Evolutionary conservation across 2,329 filamentous ascomycete genomes (phyloP).

Genomic region (Trichoderma semiorbis): DNA sequence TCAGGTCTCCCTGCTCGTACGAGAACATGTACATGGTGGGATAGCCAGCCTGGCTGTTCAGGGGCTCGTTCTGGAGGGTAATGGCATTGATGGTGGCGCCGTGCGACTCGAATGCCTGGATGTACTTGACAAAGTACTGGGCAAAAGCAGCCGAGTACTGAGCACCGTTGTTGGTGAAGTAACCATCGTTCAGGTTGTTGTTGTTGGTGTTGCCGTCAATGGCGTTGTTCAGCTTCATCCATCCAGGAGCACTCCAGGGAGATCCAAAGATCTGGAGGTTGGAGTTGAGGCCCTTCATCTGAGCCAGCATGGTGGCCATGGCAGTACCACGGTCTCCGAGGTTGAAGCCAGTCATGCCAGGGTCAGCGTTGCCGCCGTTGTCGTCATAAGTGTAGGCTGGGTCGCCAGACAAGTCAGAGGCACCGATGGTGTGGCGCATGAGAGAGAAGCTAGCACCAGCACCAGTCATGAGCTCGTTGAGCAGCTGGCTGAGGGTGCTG

Average conservation of each 20-base stretch:
- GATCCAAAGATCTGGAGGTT: conserved; percentile 35
- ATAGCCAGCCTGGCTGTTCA: conserved; percentile 19
- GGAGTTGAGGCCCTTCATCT: conserved; percentile 34
- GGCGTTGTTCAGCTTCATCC: conserved; percentile 39
- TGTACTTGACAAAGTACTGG: conserved; percentile 30
- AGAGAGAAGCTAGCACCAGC: conserved; percentile 36
- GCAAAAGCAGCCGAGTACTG: conserved; percentile 33
- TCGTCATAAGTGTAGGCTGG: conserved; percentile 40
- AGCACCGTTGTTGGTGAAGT: conserved; percentile 32
- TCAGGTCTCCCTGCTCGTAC: conserved; percentile 17
- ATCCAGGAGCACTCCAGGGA: conserved; percentile 38
- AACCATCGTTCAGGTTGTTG: conserved; percentile 19
- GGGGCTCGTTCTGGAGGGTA: conserved; percentile 20
- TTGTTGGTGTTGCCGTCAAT: conserved; percentile 35
- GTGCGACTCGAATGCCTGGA: conserved; percentile 17
- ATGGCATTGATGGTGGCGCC: conserved; percentile 19
- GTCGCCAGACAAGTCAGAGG: conserved; percentile 37
- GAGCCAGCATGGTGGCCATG: conserved; percentile 36
- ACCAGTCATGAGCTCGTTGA: conserved; percentile 34
- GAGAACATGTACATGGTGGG: conserved; percentile 21
- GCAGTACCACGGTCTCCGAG: conserved; percentile 36
- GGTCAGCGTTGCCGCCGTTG: conserved; percentile 30
- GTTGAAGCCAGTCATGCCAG: conserved; percentile 29
- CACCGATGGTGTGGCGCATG: conserved; percentile 38
- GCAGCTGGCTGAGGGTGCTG: conserved; percentile 30